A percentile compares a stretch with the other conserved stretches of the same genome.
Evolutionary conservation across 2,329 filamentous ascomycete species (phyloP).

Genomic region (Aaosphaeria arxii): DNA sequence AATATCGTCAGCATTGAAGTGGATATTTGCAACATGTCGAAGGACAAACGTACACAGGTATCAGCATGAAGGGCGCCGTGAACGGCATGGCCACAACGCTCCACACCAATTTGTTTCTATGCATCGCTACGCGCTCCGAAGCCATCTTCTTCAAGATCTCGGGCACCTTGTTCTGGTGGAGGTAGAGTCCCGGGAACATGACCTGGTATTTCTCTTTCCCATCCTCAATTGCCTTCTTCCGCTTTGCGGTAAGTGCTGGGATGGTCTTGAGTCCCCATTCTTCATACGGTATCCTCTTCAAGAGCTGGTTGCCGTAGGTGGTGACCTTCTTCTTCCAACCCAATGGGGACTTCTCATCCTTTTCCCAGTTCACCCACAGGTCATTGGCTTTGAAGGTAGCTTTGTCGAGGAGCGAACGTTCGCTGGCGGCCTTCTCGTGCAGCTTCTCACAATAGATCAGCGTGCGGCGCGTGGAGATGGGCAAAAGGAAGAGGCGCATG

Average conservation of each 20-base stretch:
- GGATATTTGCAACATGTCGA: not conserved
- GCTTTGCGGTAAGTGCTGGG: conserved; percentile 70
- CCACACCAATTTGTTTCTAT: conserved; percentile 74
- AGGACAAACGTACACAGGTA: conserved; percentile 70
- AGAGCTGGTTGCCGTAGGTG: conserved; percentile 77
- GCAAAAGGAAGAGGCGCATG: conserved; percentile 93
- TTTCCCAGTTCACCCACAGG: conserved; percentile 86
- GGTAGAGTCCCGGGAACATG: conserved; percentile 69
- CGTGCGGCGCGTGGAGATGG: conserved; percentile 85
- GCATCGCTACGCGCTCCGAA: conserved; percentile 75
- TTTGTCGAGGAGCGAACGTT: conserved; percentile 64
- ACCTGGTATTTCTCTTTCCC: conserved; percentile 68
- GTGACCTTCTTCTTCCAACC: conserved; percentile 90
- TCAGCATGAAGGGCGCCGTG: conserved; percentile 73
- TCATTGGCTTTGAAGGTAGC: conserved; percentile 67
- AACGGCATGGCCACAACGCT: conserved; percentile 68
- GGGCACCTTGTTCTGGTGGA: conserved; percentile 62
- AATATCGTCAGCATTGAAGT: conserved; percentile 6
- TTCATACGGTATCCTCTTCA: conserved; percentile 88
- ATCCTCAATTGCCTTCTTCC: conserved; percentile 61
- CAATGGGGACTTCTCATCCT: conserved; percentile 56
- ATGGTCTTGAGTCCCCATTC: conserved; percentile 98
- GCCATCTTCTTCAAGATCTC: conserved; percentile 68
- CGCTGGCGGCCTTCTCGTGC: conserved; percentile 48
- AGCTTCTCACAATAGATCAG: conserved; percentile 88